Base-by-base conservation (phyloP, 2,329 filamentous ascomycete species). In the Fusarium nelsonii region DNA sequence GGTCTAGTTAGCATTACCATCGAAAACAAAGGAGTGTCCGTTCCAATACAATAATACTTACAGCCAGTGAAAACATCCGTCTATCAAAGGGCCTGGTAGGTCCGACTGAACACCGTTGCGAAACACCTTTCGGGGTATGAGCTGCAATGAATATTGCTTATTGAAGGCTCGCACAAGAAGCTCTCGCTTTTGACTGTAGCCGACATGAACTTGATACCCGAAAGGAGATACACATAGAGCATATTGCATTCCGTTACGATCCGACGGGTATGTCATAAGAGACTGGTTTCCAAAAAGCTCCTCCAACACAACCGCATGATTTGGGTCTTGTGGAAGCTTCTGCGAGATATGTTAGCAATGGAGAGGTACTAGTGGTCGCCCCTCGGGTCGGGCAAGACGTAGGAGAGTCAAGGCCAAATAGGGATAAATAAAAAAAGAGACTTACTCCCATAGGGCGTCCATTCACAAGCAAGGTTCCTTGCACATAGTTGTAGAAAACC, bases 1-100 rank as follows among this genome's bases (percentile, higher is more conserved):
- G 9, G 3, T 4, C 20, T 20, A 10, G n/a, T 54, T 16, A 8
- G 15, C 16, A 28, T 63, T n/a, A 50, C 9, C 15, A 18, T 49
- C 8, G 14, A 6, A 8, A 12, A 4, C 7, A 4, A 6, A 41
- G 6, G 20, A 4, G n/a, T 18, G 12, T 16, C 15, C 5, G 12
- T 1, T 30, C 9, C 18, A 15, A 16, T 23, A 1, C 18, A 3
- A n/a, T 2, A 88, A 3, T 75, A 74, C 69, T 70, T 54, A 73
- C 39, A 90, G 76, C 87, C 88, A 91, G 63, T 91, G 88, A 3
- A 85, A 79, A 48, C 84, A 89, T 11, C 81, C 76, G 0, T 83
- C 69, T 0, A 88, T 64, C 0, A 91, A 75, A 2, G 81, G 73
- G 0, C 69, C 71, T 0, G 88, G 89, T 1, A 90, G 76, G 65